phyloP scores from a whole-genome alignment of 495 filamentous ascomycete species.

The Penicillium paxilli region DNA sequence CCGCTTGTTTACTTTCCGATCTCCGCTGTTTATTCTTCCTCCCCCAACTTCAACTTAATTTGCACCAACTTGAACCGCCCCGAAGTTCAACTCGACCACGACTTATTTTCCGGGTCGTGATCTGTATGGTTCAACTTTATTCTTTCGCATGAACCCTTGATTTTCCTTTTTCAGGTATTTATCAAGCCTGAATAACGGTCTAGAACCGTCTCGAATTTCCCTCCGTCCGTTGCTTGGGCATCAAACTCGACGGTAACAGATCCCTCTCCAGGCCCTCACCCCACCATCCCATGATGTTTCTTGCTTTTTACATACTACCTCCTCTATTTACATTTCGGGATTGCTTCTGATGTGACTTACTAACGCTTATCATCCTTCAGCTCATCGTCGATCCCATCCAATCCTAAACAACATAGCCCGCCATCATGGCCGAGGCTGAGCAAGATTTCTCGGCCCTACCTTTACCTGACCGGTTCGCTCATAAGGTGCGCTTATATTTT shows the following conservation, averaged over 20 bases:
- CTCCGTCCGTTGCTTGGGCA: slow-evolving; percentile 23
- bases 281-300: background rate
- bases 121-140: background rate
- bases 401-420: background rate
- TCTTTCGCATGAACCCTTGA: background rate
- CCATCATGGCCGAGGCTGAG: slow-evolving; percentile 58
- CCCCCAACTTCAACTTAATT: slow-evolving; percentile 1
- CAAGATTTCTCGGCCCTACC: slow-evolving; percentile 84
- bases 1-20: slow-evolving; percentile 34
- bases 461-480: slow-evolving; percentile 76
- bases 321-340: background rate
- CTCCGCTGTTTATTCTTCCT: slow-evolving; percentile 23
- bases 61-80: background rate
- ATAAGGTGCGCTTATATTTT: slow-evolving; percentile 64
- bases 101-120: too few relatives aligned
- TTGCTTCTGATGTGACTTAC: background rate
- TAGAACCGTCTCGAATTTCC: slow-evolving; percentile 10
- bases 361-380: background rate
- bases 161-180: background rate
- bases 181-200: slow-evolving; percentile 8
- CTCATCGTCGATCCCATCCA: background rate
- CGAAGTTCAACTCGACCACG: background rate
- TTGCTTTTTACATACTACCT: background rate
- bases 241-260: slow-evolving; percentile 17
- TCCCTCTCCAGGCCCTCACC: background rate